Evolutionary conservation across 1,284 basidiomycete genomes (phyloP), one percentile per base, ranked within the genome.

Genomic region (Ustilago shanxiensis): DNA sequence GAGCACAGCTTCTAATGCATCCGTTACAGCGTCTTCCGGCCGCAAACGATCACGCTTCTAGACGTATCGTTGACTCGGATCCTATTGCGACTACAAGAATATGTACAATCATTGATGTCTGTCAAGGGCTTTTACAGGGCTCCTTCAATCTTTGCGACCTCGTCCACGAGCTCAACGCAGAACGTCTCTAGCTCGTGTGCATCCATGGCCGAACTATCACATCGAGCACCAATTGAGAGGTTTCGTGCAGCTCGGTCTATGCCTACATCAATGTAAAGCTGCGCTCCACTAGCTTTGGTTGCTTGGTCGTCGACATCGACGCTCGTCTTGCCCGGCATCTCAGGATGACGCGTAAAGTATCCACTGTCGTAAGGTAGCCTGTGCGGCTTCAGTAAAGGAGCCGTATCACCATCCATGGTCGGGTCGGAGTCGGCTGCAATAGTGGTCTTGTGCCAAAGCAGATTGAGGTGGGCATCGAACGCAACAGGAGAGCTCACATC

Each of bases 41-140:
- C 62, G 62, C 39, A 71, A 71, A 59, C 62, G 68, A 16, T 60
- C 68, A 47, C 68, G 68, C 39, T 71, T 71, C 29, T 71, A 37
- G 50, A 24, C n/a, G 5, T 20, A 10, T 33, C 9, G 5, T 50
- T 37, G 8, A 16, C 6, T 14, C 6, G 14, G 13, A 9, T 37
- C 6, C 35, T 10, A 10, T 37, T 16, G 35, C 3, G 35, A 37
- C 35, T 7, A 37, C 35, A 37, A 16, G 35, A 37, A 14, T 37
- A 37, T 9, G 9, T 16, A 37, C 35, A 9, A 11, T 11, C 35
- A 16, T 16, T 3, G 14, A 16, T 14, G 35, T 14, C 3, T 14
- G 35, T 37, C 13, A 14, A 9, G 14, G 14, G 35, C 13, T 10
- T 11, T 16, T 37, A 37, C 35, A 37, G 13, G 7, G 9, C 35